phyloP scores from a whole-genome alignment of 306 rosid genomes.

The Prunus fruticosa region DNA sequence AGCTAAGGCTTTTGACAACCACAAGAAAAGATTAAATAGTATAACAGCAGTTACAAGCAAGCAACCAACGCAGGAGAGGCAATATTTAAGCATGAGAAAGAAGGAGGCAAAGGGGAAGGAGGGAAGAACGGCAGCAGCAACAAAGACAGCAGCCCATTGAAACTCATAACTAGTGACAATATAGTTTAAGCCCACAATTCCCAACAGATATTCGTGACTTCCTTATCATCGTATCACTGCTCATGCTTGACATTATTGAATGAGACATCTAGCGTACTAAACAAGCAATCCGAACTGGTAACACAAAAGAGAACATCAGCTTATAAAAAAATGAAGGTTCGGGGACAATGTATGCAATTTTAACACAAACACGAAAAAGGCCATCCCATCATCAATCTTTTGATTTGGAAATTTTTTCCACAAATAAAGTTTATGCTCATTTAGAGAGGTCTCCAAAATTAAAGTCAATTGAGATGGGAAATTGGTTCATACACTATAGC shows the following conservation, averaged over 20 bases:
- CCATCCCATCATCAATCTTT: neutral
- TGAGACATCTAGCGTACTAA: neutral
- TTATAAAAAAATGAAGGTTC: too few relatives aligned
- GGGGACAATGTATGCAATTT: neutral
- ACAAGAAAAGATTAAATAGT: neutral
- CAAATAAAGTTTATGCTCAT: neutral
- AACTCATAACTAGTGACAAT: neutral
- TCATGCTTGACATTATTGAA: neutral
- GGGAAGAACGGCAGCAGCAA: neutral
- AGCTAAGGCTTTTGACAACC: neutral
- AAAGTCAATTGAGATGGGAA: conserved; percentile 20
- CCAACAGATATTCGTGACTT: neutral
- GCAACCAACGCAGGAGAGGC: neutral
- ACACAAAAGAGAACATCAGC: neutral
- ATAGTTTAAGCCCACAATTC: neutral
- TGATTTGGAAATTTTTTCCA: neutral
- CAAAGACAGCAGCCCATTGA: too few relatives aligned
- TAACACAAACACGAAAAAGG: neutral
- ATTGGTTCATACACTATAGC: conserved; percentile 72
- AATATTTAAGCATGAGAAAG: neutral
- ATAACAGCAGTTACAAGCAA: neutral
- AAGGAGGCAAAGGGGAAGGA: neutral
- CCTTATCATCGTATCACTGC: neutral
- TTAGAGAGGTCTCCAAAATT: neutral
- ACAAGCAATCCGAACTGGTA: neutral